Base-by-base conservation (phyloP, 2,329 filamentous ascomycete genomes). In the Stachybotrys elegans region DNA sequence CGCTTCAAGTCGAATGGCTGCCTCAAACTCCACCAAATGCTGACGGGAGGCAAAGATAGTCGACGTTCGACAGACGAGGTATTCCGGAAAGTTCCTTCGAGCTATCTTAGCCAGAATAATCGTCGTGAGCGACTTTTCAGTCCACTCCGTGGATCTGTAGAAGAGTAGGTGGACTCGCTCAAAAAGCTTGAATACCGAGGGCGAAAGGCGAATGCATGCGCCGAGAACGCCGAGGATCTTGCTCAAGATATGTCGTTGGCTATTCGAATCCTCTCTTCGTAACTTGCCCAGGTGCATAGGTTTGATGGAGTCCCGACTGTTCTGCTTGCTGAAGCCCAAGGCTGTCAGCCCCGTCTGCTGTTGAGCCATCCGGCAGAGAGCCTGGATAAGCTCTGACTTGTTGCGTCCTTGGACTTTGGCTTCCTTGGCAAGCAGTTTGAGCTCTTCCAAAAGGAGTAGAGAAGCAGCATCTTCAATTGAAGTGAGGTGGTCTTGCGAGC, bases 81-180 rank as follows among this genome's bases (percentile, higher is more conserved):
- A 98, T 4, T 85, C 73, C 0, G 92, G 91, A 51, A 96, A 98
- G 59, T 91, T 93, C 27, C 88, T 78, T 35, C 83, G 79, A 2
- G 91, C 88, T 45, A 95, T 95, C 51, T 92, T 91, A 7, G 93
- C 88, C 5, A 98, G 75, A 36, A 98, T 95, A 43, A 97, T 92
- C 0, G 91, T 92, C 2, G 89, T 97, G 13, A 98, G 71, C 2
- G 92, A 96, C 62, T 95, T 97, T 56, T 97, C 92, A 0, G 91
- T 95, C 93, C 93, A 98, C 61, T 95, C 88, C 0, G 89, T 94
- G 9, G 91, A 96, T 46, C 92, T 79, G 63, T 97, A 97, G 62
- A 96, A 98, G 22, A 98, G 90, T 3, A 98, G 70, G 66, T 97
- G 93, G 1, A 97, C 90, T 21, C 93, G 81, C 62, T 96, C 90